Evolutionary conservation across 2,329 filamentous ascomycete species (phyloP).

Genomic region (Alternaria arborescens): DNA sequence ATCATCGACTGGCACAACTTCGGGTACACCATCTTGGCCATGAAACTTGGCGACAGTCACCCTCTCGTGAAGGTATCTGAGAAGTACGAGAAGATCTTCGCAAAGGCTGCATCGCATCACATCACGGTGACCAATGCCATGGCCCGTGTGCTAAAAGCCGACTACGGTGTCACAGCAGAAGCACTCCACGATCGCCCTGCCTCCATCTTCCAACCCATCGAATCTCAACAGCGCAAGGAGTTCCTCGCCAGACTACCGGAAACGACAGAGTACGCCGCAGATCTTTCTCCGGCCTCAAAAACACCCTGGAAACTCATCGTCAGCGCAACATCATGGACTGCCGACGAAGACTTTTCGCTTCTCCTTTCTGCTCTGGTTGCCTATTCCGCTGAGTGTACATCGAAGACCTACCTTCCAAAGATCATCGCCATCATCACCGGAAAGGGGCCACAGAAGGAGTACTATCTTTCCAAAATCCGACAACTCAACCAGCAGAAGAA

Average conservation of each 20-base stretch:
- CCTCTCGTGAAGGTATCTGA: conserved; percentile 80
- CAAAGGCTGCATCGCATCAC: conserved; percentile 74
- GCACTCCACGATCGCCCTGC: conserved; percentile 79
- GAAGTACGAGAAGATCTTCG: conserved; percentile 78
- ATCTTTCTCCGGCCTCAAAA: conserved; percentile 59
- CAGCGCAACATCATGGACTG: conserved; percentile 96
- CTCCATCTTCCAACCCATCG: conserved; percentile 77
- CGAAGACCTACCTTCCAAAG: conserved; percentile 63
- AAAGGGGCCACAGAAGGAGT: conserved; percentile 83
- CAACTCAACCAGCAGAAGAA: conserved; percentile 68
- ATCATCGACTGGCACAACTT: conserved; percentile 99
- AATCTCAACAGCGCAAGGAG: conserved; percentile 49
- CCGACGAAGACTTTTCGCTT: conserved; percentile 92
- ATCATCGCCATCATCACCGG: conserved; percentile 94
- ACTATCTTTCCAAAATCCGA: conserved; percentile 74
- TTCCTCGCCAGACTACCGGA: conserved; percentile 74
- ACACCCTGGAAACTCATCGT: conserved; percentile 76
- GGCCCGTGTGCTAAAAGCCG: conserved; percentile 73
- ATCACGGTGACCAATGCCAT: conserved; percentile 92
- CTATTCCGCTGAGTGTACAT: conserved; percentile 68
- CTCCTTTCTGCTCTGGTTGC: conserved; percentile 81
- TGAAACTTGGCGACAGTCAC: conserved; percentile 70
- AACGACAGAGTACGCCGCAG: conserved; percentile 66
- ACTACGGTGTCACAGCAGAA: conserved; percentile 71
- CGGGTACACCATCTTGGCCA: conserved; percentile 87